Evolutionary conservation across 148 eudicot genomes (phyloP).

Genomic region (Rhododendron ovatum): DNA sequence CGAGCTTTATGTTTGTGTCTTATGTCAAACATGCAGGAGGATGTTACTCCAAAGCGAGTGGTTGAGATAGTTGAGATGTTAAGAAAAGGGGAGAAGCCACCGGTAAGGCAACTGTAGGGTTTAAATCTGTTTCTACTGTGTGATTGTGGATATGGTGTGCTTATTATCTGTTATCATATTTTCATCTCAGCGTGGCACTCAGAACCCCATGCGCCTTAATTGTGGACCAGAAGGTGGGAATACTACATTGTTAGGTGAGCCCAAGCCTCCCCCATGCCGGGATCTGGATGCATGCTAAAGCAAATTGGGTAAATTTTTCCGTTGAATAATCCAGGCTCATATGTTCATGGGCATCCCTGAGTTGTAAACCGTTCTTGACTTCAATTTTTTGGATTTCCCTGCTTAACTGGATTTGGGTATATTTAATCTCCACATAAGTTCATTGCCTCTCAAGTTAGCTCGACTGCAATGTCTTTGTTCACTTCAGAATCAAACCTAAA

Average conservation of each 20-base stretch:
- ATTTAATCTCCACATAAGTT: not conserved
- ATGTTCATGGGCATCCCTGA: constrained; percentile 10
- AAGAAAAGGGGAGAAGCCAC: constrained; percentile 85
- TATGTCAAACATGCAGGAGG: constrained; percentile 55
- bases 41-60: constrained; percentile 71
- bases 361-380: constrained; percentile 10
- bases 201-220: constrained; percentile 55
- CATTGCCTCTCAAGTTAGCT: not conserved
- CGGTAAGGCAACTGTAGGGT: constrained; percentile 46
- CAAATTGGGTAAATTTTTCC: not conserved
- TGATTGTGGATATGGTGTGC: not conserved
- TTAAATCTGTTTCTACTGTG: not conserved
- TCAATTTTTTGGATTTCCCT: not conserved
- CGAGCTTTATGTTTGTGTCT: not conserved
- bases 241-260: constrained; percentile 75
- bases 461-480: not conserved
- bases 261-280: constrained; percentile 85
- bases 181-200: constrained; percentile 73
- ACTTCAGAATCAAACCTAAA: not conserved
- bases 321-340: constrained; percentile 33
- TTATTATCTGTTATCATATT: not conserved
- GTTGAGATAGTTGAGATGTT: constrained; percentile 85
- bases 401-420: constrained; percentile 6
- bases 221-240: constrained; percentile 84
- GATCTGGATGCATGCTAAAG: constrained; percentile 85